phyloP scores from a whole-genome alignment of 495 filamentous ascomycete genomes.

The Tuber magnatum region DNA sequence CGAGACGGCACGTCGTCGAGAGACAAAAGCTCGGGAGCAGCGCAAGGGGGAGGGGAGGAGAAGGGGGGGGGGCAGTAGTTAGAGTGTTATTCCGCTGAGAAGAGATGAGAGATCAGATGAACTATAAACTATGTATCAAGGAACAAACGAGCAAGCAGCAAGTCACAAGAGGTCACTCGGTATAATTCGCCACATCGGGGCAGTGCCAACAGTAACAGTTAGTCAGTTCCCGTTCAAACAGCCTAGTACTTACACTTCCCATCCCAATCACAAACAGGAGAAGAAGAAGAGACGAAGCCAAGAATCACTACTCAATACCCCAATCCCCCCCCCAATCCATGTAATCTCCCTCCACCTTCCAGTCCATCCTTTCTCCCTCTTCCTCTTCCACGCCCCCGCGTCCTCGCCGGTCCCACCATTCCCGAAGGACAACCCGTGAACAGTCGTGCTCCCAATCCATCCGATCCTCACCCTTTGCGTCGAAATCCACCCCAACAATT shows the following conservation, averaged over 20 bases:
- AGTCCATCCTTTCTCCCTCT: background rate
- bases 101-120: background rate
- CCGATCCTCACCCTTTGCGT: background rate
- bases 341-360: background rate
- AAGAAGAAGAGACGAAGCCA: background rate
- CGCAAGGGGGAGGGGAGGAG: background rate
- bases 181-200: background rate
- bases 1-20: background rate
- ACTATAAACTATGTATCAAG: background rate
- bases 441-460: background rate
- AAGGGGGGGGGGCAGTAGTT: background rate
- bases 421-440: background rate
- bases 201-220: background rate
- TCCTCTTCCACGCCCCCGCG: background rate
- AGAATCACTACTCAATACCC: background rate
- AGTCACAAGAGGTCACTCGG: background rate
- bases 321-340: background rate
- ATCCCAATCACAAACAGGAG: background rate
- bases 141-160: background rate
- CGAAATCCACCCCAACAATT: background rate
- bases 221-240: background rate
- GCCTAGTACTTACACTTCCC: background rate
- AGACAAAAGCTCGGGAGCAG: background rate
- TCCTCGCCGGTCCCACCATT: background rate
- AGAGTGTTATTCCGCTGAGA: background rate